These are phyloP conservation scores for Eragrostis tef DNA, from an alignment of 202 grass and related monocot species.

Conservation along the genomic window DNA sequence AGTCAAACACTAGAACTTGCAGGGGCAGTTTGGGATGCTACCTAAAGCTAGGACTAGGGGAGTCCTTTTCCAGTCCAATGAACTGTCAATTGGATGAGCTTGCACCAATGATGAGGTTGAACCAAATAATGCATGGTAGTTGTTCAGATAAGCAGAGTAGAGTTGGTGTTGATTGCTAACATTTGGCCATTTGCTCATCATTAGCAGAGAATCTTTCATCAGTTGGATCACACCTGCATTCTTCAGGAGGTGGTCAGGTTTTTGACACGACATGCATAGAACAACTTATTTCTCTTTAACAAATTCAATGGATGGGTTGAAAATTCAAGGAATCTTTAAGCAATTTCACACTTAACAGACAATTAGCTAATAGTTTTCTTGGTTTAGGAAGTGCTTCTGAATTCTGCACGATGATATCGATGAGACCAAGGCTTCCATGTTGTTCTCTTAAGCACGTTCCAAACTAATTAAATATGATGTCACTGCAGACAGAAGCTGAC, in stretches of 20 bases:
- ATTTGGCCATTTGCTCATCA: constrained; percentile 51
- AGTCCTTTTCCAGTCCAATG: constrained; percentile 53
- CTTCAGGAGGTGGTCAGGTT: constrained; percentile 44
- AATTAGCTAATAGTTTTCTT: background rate
- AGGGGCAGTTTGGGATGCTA: constrained; percentile 47
- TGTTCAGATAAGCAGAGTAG: constrained; percentile 54
- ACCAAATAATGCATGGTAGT: constrained; percentile 54
- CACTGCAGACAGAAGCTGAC: background rate
- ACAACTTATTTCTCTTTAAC: constrained; percentile 14
- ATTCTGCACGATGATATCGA: background rate
- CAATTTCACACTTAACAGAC: constrained; percentile 38
- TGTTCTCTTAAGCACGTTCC: constrained; percentile 4
- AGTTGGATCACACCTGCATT: constrained; percentile 54
- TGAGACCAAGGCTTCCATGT: constrained; percentile 1
- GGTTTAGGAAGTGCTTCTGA: constrained; percentile 23
- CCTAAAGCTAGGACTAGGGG: constrained; percentile 57
- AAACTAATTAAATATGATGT: constrained; percentile 26
- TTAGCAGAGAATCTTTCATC: constrained; percentile 57
- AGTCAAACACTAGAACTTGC: constrained; percentile 48
- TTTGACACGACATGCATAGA: constrained; percentile 51
- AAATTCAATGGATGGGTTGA: constrained; percentile 19
- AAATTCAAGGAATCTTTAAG: constrained; percentile 49
- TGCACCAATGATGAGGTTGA: constrained; percentile 51
- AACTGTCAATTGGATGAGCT: constrained; percentile 46
- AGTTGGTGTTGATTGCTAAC: constrained; percentile 52